Percentiles rank a stretch among this genome's conserved stretches.
These are phyloP conservation scores for Pseudotsuga menziesii DNA, from an alignment of 75 land plant genomes.

Conservation along the genomic window DNA sequence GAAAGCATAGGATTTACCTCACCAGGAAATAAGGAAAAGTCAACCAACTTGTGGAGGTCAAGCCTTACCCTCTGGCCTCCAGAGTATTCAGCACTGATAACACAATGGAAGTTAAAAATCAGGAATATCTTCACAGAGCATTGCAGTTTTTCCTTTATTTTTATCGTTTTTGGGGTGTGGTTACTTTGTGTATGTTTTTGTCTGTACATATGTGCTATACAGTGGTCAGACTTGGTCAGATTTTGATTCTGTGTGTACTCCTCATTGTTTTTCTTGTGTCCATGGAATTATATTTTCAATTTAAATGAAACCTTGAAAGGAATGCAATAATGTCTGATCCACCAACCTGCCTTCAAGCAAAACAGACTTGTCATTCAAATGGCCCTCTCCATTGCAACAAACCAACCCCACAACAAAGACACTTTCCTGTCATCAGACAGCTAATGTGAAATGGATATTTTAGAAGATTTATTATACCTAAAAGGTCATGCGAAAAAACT, in stretches of 20 bases:
- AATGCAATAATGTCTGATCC: not conserved
- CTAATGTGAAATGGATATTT: constrained; percentile 8
- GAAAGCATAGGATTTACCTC: constrained; percentile 47
- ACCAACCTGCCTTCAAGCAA: constrained; percentile 88
- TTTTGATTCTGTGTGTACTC: not conserved
- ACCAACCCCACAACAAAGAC: constrained; percentile 84
- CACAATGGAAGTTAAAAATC: not conserved
- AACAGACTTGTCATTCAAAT: constrained; percentile 82
- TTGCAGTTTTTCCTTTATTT: not conserved
- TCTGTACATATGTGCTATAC: not conserved
- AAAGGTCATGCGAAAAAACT: not conserved
- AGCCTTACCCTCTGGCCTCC: constrained; percentile 89
- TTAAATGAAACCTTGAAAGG: not conserved
- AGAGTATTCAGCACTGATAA: constrained; percentile 75
- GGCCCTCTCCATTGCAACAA: constrained; percentile 93
- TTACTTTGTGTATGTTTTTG: not conserved
- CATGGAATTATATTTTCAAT: not conserved
- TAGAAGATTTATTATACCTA: not conserved
- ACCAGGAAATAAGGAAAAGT: constrained; percentile 91
- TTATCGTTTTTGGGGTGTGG: not conserved
- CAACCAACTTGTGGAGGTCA: constrained; percentile 65
- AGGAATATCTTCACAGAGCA: not conserved
- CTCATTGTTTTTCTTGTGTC: not conserved
- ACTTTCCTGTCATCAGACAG: constrained; percentile 53
- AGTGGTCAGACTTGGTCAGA: not conserved